Evolutionary conservation across 306 rosid species (phyloP).

Genomic region (Comarum palustre): DNA sequence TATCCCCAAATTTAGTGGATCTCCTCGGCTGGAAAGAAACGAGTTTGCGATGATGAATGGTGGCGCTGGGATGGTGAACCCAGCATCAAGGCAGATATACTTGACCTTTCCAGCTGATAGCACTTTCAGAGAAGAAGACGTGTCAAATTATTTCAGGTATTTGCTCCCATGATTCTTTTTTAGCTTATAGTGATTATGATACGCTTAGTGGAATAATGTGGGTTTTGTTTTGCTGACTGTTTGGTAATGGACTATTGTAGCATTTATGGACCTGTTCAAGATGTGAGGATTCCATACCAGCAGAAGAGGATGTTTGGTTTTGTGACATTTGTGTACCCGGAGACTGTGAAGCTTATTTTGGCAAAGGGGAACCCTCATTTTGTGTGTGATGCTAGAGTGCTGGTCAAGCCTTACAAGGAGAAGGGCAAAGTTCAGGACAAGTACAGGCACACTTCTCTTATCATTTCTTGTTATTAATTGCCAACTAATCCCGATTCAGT

Average conservation of each 20-base stretch:
- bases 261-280: slow-evolving; percentile 92
- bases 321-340: slow-evolving; percentile 86
- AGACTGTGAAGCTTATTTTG: slow-evolving; percentile 84
- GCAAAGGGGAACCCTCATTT: slow-evolving; percentile 98
- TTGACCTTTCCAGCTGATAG: slow-evolving; percentile 97
- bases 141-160: slow-evolving; percentile 91
- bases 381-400: slow-evolving; percentile 95
- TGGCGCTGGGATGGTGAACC: slow-evolving; percentile 63
- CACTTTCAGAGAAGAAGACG: slow-evolving; percentile 96
- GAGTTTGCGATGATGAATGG: slow-evolving; percentile 63
- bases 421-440: slow-evolving; percentile 96
- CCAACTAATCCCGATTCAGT: neutral
- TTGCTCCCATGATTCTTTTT: neutral
- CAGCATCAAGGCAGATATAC: slow-evolving; percentile 95
- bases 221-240: slow-evolving; percentile 10
- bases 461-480: neutral
- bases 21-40: slow-evolving; percentile 56
- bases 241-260: slow-evolving; percentile 33
- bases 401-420: slow-evolving; percentile 98
- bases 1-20: slow-evolving; percentile 66
- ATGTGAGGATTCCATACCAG: slow-evolving; percentile 98
- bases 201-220: neutral
- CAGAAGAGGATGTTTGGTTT: slow-evolving; percentile 98
- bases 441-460: slow-evolving; percentile 60
- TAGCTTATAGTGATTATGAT: neutral